Evolutionary conservation across 78 protist genomes (phyloP).

Genomic region (Chrysochromulina parva): DNA sequence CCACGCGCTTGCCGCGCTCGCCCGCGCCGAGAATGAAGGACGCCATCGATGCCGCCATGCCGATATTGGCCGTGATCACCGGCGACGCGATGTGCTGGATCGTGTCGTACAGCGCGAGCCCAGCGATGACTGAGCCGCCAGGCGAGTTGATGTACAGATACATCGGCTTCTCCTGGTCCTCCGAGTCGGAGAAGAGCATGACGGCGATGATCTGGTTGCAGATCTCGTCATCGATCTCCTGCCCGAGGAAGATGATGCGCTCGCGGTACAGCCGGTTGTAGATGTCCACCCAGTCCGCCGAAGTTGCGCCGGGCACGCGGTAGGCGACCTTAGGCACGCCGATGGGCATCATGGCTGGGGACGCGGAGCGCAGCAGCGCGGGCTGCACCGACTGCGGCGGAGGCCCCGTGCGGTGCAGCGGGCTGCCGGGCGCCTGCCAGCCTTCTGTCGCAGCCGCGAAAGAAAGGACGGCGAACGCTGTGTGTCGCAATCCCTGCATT

Average conservation of each 20-base stretch:
- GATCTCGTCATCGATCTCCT: conserved; percentile 25
- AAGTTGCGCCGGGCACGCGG: not conserved
- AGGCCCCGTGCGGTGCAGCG: no score
- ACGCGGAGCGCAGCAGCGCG: not conserved
- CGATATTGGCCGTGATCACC: conserved; percentile 32
- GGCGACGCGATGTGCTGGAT: conserved; percentile 38
- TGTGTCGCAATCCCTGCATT: no score
- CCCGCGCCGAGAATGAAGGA: conserved; percentile 38
- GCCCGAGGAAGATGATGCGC: conserved; percentile 43
- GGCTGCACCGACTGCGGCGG: no score
- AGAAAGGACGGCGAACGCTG: no score
- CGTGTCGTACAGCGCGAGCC: conserved; percentile 48
- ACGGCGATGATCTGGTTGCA: conserved; percentile 29
- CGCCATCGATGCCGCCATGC: conserved; percentile 45
- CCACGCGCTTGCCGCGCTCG: conserved; percentile 2
- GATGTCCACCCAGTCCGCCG: conserved; percentile 24
- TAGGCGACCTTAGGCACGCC: conserved; percentile 25
- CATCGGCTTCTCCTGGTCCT: conserved; percentile 31
- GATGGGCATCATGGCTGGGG: not conserved
- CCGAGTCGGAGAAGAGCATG: conserved; percentile 24
- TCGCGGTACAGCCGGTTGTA: conserved; percentile 43
- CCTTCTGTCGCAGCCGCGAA: no score
- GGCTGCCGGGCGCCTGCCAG: no score
- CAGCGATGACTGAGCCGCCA: conserved; percentile 48
- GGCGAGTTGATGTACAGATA: conserved; percentile 49